Evolutionary conservation across 2,329 filamentous ascomycete species (phyloP).

Genomic region (Curvularia hawaiiensis): DNA sequence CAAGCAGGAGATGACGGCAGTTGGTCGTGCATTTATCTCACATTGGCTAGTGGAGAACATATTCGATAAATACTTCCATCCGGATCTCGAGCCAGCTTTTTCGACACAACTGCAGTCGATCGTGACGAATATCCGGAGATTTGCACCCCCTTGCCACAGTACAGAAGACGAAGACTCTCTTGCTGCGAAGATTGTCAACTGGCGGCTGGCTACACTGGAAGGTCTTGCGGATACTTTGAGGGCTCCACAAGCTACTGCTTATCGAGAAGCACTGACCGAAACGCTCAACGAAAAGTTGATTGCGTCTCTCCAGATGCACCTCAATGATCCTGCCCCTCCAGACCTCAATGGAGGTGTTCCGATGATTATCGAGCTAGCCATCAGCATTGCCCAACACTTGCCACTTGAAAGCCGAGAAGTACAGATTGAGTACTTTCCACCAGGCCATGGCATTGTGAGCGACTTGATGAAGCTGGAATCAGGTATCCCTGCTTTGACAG

Average conservation of each 20-base stretch:
- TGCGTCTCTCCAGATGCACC: conserved; percentile 71
- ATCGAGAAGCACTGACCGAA: conserved; percentile 63
- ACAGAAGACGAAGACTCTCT: conserved; percentile 90
- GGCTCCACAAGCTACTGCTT: conserved; percentile 67
- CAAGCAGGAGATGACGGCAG: conserved; percentile 97
- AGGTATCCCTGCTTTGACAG: conserved; percentile 54
- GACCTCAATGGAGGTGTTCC: conserved; percentile 87
- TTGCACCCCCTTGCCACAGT: conserved; percentile 73
- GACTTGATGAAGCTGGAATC: conserved; percentile 85
- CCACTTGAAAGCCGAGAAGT: conserved; percentile 92
- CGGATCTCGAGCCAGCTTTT: conserved; percentile 76
- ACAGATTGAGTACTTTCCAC: conserved; percentile 81
- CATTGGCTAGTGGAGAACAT: conserved; percentile 90
- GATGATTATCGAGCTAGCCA: conserved; percentile 91
- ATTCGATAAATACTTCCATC: conserved; percentile 92
- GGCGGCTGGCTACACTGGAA: conserved; percentile 92
- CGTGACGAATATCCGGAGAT: conserved; percentile 83
- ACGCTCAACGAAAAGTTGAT: conserved; percentile 71
- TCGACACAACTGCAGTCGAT: conserved; percentile 83
- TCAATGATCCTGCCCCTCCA: conserved; percentile 76
- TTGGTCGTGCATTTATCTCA: conserved; percentile 86
- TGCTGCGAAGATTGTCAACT: conserved; percentile 84
- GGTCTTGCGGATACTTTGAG: conserved; percentile 77
- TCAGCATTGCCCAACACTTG: conserved; percentile 83
- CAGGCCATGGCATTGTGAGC: conserved; percentile 71